These are phyloP conservation scores for Aspergillus aculeatus DNA, from an alignment of 2,329 filamentous ascomycete genomes.

Conservation along the genomic window DNA sequence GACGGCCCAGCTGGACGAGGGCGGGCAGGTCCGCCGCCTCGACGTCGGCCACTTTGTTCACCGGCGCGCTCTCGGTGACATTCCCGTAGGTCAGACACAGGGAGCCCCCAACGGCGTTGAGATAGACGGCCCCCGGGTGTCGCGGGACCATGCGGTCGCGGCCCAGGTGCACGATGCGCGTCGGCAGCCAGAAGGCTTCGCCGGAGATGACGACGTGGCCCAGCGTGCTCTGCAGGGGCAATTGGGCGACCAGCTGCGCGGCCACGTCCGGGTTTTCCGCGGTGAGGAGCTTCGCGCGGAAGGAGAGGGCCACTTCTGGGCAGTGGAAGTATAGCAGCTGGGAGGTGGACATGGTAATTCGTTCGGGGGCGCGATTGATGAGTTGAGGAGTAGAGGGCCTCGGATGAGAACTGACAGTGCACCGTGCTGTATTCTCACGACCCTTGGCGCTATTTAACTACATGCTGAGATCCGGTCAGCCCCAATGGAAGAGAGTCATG, in stretches of 20 bases:
- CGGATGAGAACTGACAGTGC: too few relatives aligned
- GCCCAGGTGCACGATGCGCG: slow-evolving; percentile 1
- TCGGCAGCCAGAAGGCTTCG: slow-evolving; percentile 1
- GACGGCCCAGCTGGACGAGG: neutral
- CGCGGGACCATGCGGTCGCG: neutral
- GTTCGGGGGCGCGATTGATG: too few relatives aligned
- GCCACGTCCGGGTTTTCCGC: neutral
- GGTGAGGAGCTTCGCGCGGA: too few relatives aligned
- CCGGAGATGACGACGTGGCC: slow-evolving; percentile 1
- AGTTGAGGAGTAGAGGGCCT: too few relatives aligned
- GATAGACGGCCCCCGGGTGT: slow-evolving; percentile 1
- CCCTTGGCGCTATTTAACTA: too few relatives aligned
- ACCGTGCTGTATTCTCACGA: too few relatives aligned
- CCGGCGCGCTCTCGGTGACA: neutral
- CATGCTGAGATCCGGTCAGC: too few relatives aligned
- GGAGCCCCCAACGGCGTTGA: neutral
- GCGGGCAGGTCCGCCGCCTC: neutral
- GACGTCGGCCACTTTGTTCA: slow-evolving; percentile 4
- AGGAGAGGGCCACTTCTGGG: too few relatives aligned
- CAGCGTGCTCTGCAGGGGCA: neutral
- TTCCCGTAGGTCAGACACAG: neutral
- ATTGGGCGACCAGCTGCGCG: neutral
- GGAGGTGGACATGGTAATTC: too few relatives aligned
- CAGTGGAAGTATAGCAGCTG: too few relatives aligned
- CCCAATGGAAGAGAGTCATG: too few relatives aligned